Base-by-base conservation (phyloP, 768 basidiomycete genomes). In the Nidula microcarpa region DNA sequence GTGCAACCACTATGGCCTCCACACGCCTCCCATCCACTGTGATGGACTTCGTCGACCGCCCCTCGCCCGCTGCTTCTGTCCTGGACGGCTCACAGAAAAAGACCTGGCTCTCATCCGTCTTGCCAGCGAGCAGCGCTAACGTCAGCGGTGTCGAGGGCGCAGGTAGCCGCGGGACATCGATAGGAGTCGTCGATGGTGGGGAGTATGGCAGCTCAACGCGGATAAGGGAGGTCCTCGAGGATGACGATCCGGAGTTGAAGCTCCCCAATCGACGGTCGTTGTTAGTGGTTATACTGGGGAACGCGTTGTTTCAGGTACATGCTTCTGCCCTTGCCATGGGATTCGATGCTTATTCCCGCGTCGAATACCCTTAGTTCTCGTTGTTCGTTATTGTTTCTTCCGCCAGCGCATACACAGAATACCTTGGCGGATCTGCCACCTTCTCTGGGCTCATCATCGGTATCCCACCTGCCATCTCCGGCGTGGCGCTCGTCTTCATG, bases 331-430 rank as follows among this genome's bases (percentile, higher is more conserved):
- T 43, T n/a, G n/a, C 37, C 7, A 17, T 16, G 13, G 33, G 11
- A 33, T 37, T 2, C 23, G n/a, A 6, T 8, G 32, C 33, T 34
- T 18, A 9, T 13, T 39, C 34, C 17, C 18, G n/a, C 4, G 14
- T 33, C 18, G 16, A 53, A 33, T 11, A 49, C 33, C n/a, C n/a
- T n/a, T 48, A 87, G 87, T 62, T 84, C 4, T 80, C 83, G 0
- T 87, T 88, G 68, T 89, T 86, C 65, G 79, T 87, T 53, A 73
- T 86, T 43, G 81, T 89, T 4, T 84, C 86, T 2, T 85, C 86
- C 1, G 81, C 85, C 1, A 81, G 79, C 59, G 71, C 74, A 49
- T 87, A 89, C 60, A 81, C 84, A 0, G 74, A 81, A 54, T 71
- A 79, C 57, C 70, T 88, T 5, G 85, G 85, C 18, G 87, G 86